Percentiles rank a stretch among this genome's conserved stretches.
Conservation (phyloP, 768 basidiomycete species). For the Chalciporus piperatus region DNA sequence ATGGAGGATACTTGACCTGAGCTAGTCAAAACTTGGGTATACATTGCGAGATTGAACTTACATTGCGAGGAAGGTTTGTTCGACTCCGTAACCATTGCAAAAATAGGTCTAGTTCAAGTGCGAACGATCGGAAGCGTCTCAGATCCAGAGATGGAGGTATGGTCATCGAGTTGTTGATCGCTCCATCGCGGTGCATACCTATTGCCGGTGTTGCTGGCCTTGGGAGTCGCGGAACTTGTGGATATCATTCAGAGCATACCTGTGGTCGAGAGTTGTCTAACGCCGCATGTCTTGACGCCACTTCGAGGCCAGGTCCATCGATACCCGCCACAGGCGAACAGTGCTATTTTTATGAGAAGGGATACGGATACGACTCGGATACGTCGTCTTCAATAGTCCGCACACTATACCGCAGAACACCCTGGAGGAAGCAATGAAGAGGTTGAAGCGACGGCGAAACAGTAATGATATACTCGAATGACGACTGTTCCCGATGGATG, state of each 20-base stretch:
- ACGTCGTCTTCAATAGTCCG: too few species aligned
- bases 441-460: too few species aligned
- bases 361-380: too few species aligned
- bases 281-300: neutral
- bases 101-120: neutral
- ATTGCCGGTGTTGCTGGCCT: neutral
- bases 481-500: too few species aligned
- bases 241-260: too few species aligned
- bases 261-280: too few species aligned
- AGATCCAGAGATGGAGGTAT: neutral
- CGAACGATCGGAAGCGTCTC: neutral
- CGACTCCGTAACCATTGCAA: too few species aligned
- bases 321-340: neutral
- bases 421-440: too few species aligned
- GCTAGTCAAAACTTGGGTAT: neutral
- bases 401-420: too few species aligned
- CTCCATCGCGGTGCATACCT: neutral
- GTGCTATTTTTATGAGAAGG: neutral
- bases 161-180: neutral
- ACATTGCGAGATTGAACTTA: neutral
- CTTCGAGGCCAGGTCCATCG: neutral
- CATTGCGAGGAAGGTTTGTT: neutral
- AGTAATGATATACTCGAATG: too few species aligned
- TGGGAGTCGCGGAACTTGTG: too few species aligned
- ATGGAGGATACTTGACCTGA: neutral